Evolutionary conservation across 371 early-diverging fungal genomes (phyloP).

Genomic region (Mortierella sp.): DNA sequence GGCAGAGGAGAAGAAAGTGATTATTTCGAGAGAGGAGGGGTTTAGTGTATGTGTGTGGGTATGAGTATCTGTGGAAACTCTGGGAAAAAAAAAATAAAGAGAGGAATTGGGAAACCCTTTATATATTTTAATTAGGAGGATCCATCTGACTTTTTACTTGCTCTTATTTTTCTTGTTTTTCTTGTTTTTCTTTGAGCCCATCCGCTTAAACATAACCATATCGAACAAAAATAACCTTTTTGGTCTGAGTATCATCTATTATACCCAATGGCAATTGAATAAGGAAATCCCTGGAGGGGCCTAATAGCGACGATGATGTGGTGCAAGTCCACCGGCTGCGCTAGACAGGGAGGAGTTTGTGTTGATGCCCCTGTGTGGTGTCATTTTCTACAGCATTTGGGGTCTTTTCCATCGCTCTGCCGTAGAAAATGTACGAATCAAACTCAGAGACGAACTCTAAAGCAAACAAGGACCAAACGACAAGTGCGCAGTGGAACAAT

Average conservation of each 20-base stretch:
- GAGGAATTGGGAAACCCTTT: background rate
- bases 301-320: too few species aligned
- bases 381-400: background rate
- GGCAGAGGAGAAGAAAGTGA: too few species aligned
- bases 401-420: background rate
- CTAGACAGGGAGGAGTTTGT: background rate
- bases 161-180: too few species aligned
- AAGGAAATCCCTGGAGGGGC: too few species aligned
- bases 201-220: too few species aligned
- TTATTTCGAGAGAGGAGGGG: too few species aligned
- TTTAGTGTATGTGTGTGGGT: background rate
- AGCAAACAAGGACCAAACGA: background rate
- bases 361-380: background rate
- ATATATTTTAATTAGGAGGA: too few species aligned
- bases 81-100: background rate
- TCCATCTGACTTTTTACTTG: too few species aligned
- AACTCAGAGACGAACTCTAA: background rate
- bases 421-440: background rate
- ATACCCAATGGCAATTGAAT: too few species aligned
- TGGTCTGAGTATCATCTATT: too few species aligned
- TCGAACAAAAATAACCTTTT: too few species aligned
- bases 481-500: background rate
- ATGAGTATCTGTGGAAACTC: background rate
- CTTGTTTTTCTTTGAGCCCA: background rate
- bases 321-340: background rate